These are phyloP conservation scores for Acanthamoeba culbertsoni DNA, from an alignment of 208 protist genomes.

Conservation along the genomic window DNA sequence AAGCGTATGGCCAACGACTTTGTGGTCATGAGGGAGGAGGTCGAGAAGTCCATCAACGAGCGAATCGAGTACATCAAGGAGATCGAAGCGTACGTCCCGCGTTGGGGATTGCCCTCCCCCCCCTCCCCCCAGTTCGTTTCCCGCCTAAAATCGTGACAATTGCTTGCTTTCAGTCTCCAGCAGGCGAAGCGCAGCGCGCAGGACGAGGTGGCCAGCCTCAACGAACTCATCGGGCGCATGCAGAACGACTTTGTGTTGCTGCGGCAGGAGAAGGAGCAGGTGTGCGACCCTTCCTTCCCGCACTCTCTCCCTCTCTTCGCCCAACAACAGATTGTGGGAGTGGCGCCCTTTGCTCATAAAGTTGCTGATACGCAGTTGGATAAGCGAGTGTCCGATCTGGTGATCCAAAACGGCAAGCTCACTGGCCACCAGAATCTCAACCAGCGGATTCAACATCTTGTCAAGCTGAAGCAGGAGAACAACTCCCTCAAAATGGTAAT, in stretches of 20 bases:
- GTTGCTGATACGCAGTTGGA: not conserved
- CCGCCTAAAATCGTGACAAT: too few species aligned
- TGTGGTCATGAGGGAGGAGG: not conserved
- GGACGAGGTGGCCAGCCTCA: not conserved
- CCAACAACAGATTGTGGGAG: not conserved
- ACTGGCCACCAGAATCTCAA: slow-evolving; percentile 72
- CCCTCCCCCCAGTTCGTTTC: not conserved
- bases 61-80: slow-evolving; percentile 13
- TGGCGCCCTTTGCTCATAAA: not conserved
- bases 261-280: slow-evolving; percentile 1
- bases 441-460: slow-evolving; percentile 71
- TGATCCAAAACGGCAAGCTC: slow-evolving; percentile 42
- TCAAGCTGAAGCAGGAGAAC: slow-evolving; percentile 71
- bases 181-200: not conserved
- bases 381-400: not conserved
- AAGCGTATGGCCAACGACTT: not conserved
- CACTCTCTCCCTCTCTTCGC: not conserved
- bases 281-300: not conserved
- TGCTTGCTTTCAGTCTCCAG: not conserved
- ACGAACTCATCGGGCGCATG: not conserved
- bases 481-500: slow-evolving; percentile 54
- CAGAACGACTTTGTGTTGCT: not conserved
- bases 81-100: not conserved
- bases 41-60: not conserved
- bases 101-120: not conserved